Conservation (phyloP, 495 filamentous ascomycete species). For the Penicillium argentinense region DNA sequence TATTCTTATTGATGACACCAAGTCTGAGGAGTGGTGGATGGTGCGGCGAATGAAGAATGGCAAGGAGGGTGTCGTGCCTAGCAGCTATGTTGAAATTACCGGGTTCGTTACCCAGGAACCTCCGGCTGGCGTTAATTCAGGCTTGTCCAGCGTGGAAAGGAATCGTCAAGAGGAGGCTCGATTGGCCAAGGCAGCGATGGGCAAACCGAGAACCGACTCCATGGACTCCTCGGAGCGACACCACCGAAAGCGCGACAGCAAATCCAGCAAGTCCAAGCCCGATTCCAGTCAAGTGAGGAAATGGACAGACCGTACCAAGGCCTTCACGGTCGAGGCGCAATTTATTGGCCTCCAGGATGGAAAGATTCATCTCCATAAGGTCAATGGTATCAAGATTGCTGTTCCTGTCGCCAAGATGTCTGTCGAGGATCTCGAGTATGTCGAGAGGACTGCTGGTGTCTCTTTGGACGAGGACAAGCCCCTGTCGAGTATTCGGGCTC, state of each 20-base stretch:
- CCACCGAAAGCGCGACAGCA: slow-evolving; percentile 71
- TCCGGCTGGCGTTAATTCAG: slow-evolving; percentile 59
- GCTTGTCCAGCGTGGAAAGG: slow-evolving; percentile 71
- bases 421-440: slow-evolving; percentile 88
- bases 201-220: slow-evolving; percentile 56
- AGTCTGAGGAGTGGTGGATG: slow-evolving; percentile 98
- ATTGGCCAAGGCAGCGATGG: slow-evolving; percentile 71
- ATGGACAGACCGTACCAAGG: slow-evolving; percentile 93
- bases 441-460: slow-evolving; percentile 79
- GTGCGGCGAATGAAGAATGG: slow-evolving; percentile 86
- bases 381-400: slow-evolving; percentile 97
- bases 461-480: slow-evolving; percentile 98
- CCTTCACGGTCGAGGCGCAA: slow-evolving; percentile 96
- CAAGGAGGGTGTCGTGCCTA: slow-evolving; percentile 96
- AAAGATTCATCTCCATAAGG: slow-evolving; percentile 97
- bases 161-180: slow-evolving; percentile 83
- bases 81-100: slow-evolving; percentile 89
- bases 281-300: slow-evolving; percentile 79
- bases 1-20: slow-evolving; percentile 80
- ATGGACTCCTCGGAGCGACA: slow-evolving; percentile 62
- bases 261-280: slow-evolving; percentile 62
- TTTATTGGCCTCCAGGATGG: slow-evolving; percentile 88
- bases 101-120: slow-evolving; percentile 54
- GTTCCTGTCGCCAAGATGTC: slow-evolving; percentile 96
- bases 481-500: slow-evolving; percentile 67